Evolutionary conservation across 352 stramenopile species (phyloP), one percentile per base, ranked within the genome.

Genomic region (Phytophthora colocasiae): DNA sequence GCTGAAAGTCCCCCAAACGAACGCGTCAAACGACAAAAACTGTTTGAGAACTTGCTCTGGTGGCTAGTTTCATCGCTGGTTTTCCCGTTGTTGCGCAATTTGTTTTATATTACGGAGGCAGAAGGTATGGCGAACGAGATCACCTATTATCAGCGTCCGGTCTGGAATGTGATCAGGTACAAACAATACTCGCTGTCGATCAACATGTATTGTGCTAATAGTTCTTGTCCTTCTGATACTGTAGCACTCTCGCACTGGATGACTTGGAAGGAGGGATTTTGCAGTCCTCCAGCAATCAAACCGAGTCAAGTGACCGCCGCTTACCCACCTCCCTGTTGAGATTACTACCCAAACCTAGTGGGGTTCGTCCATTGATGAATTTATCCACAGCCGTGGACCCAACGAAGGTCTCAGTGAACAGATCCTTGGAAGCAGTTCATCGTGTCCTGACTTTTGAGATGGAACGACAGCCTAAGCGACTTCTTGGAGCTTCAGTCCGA

Each of bases 331-430:
- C 86, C 10, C 68, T 78, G 40, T 49, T 95, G 19, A 71, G 87
- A 0, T 59, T 95, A 15, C 66, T 93, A 15, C 87, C 87, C 7
- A 95, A 95, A 67, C 27, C 71, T 19, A 85, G 45, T 34, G 85
- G 87, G 6, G 52, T 95, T 57, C 81, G 87, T 4, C 87, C 85
- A n/a, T 61, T 95, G 1, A 90, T 95, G 72, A 95, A 95, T 57
- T 48, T 95, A 36, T 92, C 87, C 2, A 47, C 57, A 22, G 44
- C 75, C 47, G 53, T 76, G 0, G 66, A 75, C 6, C 39, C 32
- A 43, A 78, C 22, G 4, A 66, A 62, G n/a, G 29, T 62, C 14
- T 87, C 83, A 12, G 80, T 91, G 6, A 93, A 93, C 60, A 75
- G 73, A 54, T 74, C 71, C 7, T 63, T 95, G 31, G 84, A 89